Evolutionary conservation across 1,284 basidiomycete genomes (phyloP), one percentile per base, ranked within the genome.

Genomic region (Volvariella surrecta): DNA sequence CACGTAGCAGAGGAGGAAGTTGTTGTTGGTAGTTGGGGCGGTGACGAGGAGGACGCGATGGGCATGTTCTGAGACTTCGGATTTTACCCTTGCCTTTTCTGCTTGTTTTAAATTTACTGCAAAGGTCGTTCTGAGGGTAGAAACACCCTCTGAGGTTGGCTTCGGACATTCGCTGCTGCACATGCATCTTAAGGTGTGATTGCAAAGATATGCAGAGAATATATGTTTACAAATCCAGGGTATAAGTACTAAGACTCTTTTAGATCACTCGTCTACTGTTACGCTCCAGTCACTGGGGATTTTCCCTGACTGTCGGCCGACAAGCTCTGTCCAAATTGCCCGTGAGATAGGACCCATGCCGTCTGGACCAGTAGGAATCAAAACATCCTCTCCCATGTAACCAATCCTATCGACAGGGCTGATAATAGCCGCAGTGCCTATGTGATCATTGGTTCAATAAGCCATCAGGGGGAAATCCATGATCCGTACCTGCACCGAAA

Each of bases 331-430:
- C 73, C 93, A 83, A 52, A 97, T 73, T 2, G 81, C 79, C 48
- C 82, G 75, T 35, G 93, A 88, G 19, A 99, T 70, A 0, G 81
- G 79, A 0, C 93, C 94, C 76, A 95, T 82, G 0, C 94, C 94
- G 51, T 82, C 87, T 46, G 74, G 67, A n/a, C 86, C 90, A 3
- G 83, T 87, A 2, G 95, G 95, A 45, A 99, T 82, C 34, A 67
- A 58, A 28, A 98, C 71, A 56, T 98, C 92, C 53, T 79, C 70
- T 11, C 89, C 94, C 46, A 84, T 58, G 68, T 96, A 98, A 7
- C 93, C 93, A 57, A 94, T 89, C 55, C 69, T 79, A 59, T 89
- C 76, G 7, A 93, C 85, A 2, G 89, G 80, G 43, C 81, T 83
- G 51, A 93, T 83, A 37, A 92, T 79, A 13, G 89, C 92, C 0